These are phyloP conservation scores for Quillaja saponaria DNA, from an alignment of 306 rosid genomes.

Conservation along the genomic window DNA sequence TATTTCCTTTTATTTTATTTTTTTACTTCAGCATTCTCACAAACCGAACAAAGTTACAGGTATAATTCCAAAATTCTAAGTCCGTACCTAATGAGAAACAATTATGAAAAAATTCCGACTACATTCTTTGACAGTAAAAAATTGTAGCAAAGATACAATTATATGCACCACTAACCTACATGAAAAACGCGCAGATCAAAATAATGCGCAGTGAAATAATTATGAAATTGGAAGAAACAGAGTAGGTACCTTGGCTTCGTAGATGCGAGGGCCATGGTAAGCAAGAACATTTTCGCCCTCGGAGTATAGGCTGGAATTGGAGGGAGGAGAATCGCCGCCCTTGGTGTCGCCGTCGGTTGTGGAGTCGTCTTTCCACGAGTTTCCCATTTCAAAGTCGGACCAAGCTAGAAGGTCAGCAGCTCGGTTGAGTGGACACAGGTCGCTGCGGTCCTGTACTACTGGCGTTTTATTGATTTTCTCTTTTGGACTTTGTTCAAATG, in stretches of 20 bases:
- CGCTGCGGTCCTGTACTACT: too few species aligned
- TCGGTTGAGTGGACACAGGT: neutral
- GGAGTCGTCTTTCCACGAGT: constrained; percentile 68
- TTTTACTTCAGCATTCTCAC: neutral
- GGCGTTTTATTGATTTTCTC: too few species aligned
- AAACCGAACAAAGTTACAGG: neutral
- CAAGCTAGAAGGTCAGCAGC: constrained; percentile 8
- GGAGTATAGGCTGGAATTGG: constrained; percentile 51
- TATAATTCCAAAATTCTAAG: constrained; percentile 36
- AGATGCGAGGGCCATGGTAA: constrained; percentile 87
- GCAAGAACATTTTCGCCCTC: constrained; percentile 91
- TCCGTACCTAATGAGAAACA: constrained; percentile 23
- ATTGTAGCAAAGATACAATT: neutral
- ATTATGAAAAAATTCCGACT: constrained; percentile 17
- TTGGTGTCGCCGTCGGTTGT: constrained; percentile 69
- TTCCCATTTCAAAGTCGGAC: constrained; percentile 51
- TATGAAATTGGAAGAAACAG: neutral
- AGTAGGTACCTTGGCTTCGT: constrained; percentile 77
- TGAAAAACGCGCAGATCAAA: constrained; percentile 10
- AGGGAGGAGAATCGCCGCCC: constrained; percentile 61
- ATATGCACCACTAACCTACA: constrained; percentile 14
- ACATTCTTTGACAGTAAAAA: neutral
- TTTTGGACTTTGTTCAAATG: too few species aligned
- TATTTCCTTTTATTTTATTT: neutral
- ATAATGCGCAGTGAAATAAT: neutral